phyloP scores from a whole-genome alignment of 352 stramenopile genomes.

The Globisporangium splendens region DNA sequence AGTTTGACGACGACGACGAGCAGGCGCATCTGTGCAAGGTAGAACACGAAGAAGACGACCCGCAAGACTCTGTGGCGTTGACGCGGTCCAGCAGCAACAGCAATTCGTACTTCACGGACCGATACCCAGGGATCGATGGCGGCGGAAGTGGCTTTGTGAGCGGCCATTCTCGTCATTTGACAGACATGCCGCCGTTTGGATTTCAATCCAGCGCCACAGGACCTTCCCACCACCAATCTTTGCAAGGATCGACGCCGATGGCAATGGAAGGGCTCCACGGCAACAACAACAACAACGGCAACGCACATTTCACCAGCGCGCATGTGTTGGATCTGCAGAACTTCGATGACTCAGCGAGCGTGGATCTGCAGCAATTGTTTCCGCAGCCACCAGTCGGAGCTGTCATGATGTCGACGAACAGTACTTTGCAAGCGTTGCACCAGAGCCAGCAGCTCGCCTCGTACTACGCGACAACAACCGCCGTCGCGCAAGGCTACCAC shows the following conservation, averaged over 20 bases:
- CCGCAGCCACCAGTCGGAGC: not conserved
- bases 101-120: not conserved
- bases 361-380: constrained; percentile 22
- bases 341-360: constrained; percentile 15
- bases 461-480: constrained; percentile 10
- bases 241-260: not conserved
- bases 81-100: constrained; percentile 6
- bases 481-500: not conserved
- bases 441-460: constrained; percentile 3
- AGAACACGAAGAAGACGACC: constrained; percentile 1
- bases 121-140: constrained; percentile 1
- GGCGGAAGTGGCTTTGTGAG: not conserved
- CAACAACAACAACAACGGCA: constrained; percentile 3
- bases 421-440: constrained; percentile 3
- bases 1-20: not conserved
- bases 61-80: not conserved
- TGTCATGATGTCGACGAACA: not conserved
- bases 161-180: constrained; percentile 2
- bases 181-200: constrained; percentile 10
- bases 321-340: constrained; percentile 17
- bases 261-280: not conserved
- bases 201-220: not conserved
- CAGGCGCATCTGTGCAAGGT: not conserved
- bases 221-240: not conserved
- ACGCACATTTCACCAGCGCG: constrained; percentile 9